Base-by-base conservation (phyloP, 805 yeast genomes). In the Cyberlindnera maclurae region DNA sequence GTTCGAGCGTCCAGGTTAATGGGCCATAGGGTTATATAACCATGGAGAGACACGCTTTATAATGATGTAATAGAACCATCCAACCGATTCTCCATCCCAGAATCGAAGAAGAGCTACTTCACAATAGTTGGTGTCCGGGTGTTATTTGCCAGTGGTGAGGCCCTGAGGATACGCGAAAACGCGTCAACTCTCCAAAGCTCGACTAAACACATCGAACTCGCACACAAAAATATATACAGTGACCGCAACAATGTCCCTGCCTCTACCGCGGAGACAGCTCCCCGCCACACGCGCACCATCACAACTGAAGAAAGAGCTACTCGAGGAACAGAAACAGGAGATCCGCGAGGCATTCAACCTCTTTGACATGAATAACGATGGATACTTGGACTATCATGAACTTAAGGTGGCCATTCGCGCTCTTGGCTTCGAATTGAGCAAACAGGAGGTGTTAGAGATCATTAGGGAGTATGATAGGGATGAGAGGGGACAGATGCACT, bases 291-390 rank as follows among this genome's bases (percentile, higher is more conserved):
- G 49, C 38, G 42, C 49, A 16, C 52, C 57, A 15, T 49, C 59
- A 16, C 77, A 65, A 50, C 60, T 75, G 54, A 77, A 74, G 50
- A 68, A 67, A 32, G 95, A 86, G 51, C 67, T 88, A 31, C 65
- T 85, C 43, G 86, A 84, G 40, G 96, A 88, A 52, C 95, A 88
- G 57, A 82, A 82, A 49, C 93, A 84, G 54, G 96, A 90, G 57
- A 86, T 89, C 48, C 70, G 87, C 44, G 97, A 89, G 56, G 97
- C 97, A 54, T 90, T 90, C 57, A 74, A 81, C 36, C 67, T 90
- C 26, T 93, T 93, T 60, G 98, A 93, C 55, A 80, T 86, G 83
- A 87, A 93, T 61, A 78, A 77, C 43, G 97, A 93, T 58, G 95
- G 96, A 4, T 73, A 70, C 47, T 69, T 93, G 37, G 97, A 93